Evolutionary conservation across 2,329 filamentous ascomycete species (phyloP).

Genomic region (Claviceps fusiformis): DNA sequence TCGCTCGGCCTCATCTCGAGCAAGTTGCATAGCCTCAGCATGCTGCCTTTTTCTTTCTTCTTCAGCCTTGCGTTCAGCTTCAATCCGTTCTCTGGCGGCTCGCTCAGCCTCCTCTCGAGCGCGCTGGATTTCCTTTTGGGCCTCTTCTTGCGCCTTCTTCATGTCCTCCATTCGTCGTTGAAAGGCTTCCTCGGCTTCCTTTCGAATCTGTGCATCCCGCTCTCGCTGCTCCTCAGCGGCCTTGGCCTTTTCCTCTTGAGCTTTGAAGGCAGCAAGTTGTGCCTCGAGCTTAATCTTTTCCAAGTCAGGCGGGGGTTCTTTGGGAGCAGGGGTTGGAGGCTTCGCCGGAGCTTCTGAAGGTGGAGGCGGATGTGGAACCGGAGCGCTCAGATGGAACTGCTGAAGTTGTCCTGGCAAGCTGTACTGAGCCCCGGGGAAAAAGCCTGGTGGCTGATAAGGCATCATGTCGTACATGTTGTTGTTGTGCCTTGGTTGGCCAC

Average conservation of each 20-base stretch:
- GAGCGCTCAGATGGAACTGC: slow-evolving; percentile 25
- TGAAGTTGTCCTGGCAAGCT: slow-evolving; percentile 16
- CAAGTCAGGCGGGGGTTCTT: slow-evolving; percentile 32
- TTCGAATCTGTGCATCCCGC: slow-evolving; percentile 30
- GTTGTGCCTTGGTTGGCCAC: slow-evolving; percentile 19
- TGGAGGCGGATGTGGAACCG: slow-evolving; percentile 21
- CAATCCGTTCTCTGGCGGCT: slow-evolving; percentile 29
- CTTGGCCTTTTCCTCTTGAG: slow-evolving; percentile 30
- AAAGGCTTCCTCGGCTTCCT: slow-evolving; percentile 33
- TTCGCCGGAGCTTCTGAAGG: slow-evolving; percentile 25
- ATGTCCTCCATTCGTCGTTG: slow-evolving; percentile 27
- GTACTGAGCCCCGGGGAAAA: slow-evolving; percentile 7
- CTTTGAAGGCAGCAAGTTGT: slow-evolving; percentile 39
- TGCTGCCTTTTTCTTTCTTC: slow-evolving; percentile 29
- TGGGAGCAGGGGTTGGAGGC: slow-evolving; percentile 22
- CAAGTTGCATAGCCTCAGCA: slow-evolving; percentile 24
- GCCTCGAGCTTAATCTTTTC: slow-evolving; percentile 49
- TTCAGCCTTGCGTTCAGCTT: slow-evolving; percentile 29
- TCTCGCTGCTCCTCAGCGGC: slow-evolving; percentile 30
- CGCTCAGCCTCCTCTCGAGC: slow-evolving; percentile 32
- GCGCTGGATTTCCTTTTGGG: slow-evolving; percentile 32
- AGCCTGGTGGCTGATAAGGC: slow-evolving; percentile 27
- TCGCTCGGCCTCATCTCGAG: slow-evolving; percentile 31
- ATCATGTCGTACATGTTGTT: slow-evolving; percentile 35
- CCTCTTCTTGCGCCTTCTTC: slow-evolving; percentile 29